Conservation (phyloP, 345 rosid species). For the Dipteronia sinensis region DNA sequence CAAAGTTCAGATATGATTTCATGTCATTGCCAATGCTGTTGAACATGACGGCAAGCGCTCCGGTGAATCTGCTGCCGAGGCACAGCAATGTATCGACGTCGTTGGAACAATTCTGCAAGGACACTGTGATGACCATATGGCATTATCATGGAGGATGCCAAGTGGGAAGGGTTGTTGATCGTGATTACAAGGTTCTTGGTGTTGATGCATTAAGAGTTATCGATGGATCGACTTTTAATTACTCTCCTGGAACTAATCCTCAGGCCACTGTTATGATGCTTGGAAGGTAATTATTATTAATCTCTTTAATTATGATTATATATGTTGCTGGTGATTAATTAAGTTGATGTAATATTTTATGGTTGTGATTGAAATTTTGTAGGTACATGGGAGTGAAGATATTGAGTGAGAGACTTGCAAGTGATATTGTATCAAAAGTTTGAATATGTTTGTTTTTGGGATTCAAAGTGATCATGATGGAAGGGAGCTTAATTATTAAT, state of each 20-base stretch:
- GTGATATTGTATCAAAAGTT: constrained; percentile 14
- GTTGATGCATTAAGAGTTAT: constrained; percentile 63
- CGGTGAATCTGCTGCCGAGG: constrained; percentile 67
- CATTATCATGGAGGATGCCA: constrained; percentile 95
- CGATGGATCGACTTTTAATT: constrained; percentile 77
- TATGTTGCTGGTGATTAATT: not conserved
- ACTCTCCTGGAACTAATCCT: constrained; percentile 90
- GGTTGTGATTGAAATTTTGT: constrained; percentile 12
- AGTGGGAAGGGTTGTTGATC: constrained; percentile 74
- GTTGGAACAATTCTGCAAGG: constrained; percentile 68
- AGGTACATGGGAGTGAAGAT: constrained; percentile 66
- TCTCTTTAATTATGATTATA: too few relatives aligned
- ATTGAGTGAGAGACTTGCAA: constrained; percentile 43
- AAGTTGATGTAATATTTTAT: not conserved
- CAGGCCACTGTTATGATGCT: constrained; percentile 99
- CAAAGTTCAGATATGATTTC: constrained; percentile 36
- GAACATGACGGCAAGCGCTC: constrained; percentile 50
- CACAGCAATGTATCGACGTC: constrained; percentile 51
- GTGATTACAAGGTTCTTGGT: constrained; percentile 65
- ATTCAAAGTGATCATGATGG: too few relatives aligned
- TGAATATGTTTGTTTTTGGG: too few relatives aligned
- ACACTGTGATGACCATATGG: constrained; percentile 92
- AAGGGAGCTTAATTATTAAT: too few relatives aligned
- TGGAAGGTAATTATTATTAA: constrained; percentile 58
- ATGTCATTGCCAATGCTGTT: constrained; percentile 42